Base-by-base conservation (phyloP, 257 asterid genomes). In the Solanum peruvianum region DNA sequence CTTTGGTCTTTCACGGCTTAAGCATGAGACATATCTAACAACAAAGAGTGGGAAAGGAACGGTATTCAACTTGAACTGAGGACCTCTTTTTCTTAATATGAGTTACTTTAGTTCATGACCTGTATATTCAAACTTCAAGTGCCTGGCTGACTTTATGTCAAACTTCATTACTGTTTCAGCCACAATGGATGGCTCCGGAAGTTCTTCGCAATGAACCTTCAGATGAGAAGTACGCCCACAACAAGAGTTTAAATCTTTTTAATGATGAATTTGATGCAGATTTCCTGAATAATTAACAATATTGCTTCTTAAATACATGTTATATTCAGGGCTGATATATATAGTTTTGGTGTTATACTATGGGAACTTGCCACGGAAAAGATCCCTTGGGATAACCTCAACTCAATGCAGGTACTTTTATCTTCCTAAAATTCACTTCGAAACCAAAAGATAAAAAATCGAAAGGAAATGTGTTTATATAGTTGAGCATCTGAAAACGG, bases 171-270 rank as follows among this genome's bases (percentile, higher is more conserved):
- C 66, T 82, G 64, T 91, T 92, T 89, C 94, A 97, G 99, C 98
- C 99, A 76, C 99, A 97, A 88, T 95, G 99, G 98, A 97, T 97
- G 99, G 99, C 99, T 88, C 99, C 99, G 52, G 99, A 97, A 91
- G 98, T 97, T 89, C 98, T 97, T 89, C 98, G 99, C 56, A 95
- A 93, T 45, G 99, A 97, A 87, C 98, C 93, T 64, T 89, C 98
- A 39, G 94, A 97, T 84, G 99, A 97, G 89, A 95, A 95, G 99
- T 96, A 96, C 64, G 95, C 80, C 89, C 14, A 33, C 85, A n/a
- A n/a, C 42, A 23, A 35, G 20, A 69, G 41, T 60, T 62, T 9
- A 21, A 72, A 49, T 29, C 18, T 31, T 81, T 80, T 47, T 16
- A 21, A 25, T 77, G 84, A 10, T 81, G 69, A 20, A 49, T 81